These are phyloP conservation scores for Tolypocladium paradoxum DNA, from an alignment of 2,329 filamentous ascomycete genomes.

Conservation along the genomic window DNA sequence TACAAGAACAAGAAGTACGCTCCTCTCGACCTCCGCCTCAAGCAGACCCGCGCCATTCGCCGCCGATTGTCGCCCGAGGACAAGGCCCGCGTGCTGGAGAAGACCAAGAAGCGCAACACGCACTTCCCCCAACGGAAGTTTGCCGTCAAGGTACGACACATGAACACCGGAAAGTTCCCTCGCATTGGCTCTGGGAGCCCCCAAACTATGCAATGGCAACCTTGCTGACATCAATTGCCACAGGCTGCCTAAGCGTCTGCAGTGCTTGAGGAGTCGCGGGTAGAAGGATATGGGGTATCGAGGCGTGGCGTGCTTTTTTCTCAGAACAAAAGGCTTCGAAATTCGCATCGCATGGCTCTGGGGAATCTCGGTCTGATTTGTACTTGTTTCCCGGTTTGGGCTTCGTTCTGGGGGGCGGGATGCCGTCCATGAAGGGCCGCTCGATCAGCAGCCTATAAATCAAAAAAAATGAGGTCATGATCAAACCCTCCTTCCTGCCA, in stretches of 20 bases:
- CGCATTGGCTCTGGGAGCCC: background rate
- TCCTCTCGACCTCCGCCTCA: slow-evolving; percentile 94
- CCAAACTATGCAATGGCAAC: background rate
- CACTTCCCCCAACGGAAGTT: slow-evolving; percentile 99
- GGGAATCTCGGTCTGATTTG: slow-evolving; percentile 26
- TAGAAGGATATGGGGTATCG: slow-evolving; percentile 15
- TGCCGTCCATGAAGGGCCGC: slow-evolving; percentile 19
- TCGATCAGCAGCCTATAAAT: slow-evolving; percentile 20
- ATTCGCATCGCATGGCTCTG: slow-evolving; percentile 28
- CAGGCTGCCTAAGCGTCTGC: slow-evolving; percentile 7
- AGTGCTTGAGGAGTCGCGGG: slow-evolving; percentile 2
- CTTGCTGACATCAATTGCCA: background rate
- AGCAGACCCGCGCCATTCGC: slow-evolving; percentile 97
- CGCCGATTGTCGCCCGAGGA: slow-evolving; percentile 91
- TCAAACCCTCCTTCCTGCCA: slow-evolving; percentile 9
- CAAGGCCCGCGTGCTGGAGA: slow-evolving; percentile 72
- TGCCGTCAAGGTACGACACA: slow-evolving; percentile 76
- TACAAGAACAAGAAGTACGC: slow-evolving; percentile 99
- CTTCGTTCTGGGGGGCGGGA: slow-evolving; percentile 23
- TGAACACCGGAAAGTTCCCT: background rate
- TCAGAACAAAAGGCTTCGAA: slow-evolving; percentile 20
- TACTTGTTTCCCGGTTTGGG: slow-evolving; percentile 25
- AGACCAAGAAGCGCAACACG: slow-evolving; percentile 89
- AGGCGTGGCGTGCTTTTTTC: slow-evolving; percentile 28
- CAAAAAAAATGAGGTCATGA: slow-evolving; percentile 28